These are phyloP conservation scores for Pseudophaeomoniella oleicola DNA, from an alignment of 2,329 filamentous ascomycete genomes.

Conservation along the genomic window DNA sequence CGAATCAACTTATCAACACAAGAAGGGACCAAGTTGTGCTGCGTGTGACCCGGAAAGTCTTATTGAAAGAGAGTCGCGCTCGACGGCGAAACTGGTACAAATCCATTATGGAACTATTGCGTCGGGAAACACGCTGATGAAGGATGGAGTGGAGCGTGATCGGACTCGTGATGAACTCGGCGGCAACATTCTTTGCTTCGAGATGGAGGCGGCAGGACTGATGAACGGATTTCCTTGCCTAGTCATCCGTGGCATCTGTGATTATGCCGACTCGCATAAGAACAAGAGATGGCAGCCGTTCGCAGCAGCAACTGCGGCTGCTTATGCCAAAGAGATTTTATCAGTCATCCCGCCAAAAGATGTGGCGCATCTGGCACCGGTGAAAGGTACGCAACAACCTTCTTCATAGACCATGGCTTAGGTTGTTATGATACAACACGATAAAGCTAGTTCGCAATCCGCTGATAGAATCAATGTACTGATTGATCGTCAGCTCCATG, in stretches of 20 bases:
- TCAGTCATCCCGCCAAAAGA: neutral
- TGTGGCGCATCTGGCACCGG: neutral
- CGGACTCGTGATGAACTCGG: slow-evolving; percentile 1
- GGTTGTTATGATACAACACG: neutral
- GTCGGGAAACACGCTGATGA: slow-evolving; percentile 4
- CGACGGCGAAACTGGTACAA: neutral
- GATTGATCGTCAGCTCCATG: slow-evolving; percentile 3
- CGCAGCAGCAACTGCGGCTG: slow-evolving; percentile 5
- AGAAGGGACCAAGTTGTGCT: slow-evolving; percentile 1
- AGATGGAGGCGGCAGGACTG: slow-evolving; percentile 7
- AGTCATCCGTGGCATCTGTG: slow-evolving; percentile 7
- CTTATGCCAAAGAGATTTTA: slow-evolving; percentile 6
- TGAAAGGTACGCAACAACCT: neutral
- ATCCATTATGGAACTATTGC: slow-evolving; percentile 5
- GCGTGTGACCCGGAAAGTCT: slow-evolving; percentile 1
- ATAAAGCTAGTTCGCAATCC: neutral
- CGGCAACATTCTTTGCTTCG: slow-evolving; percentile 5
- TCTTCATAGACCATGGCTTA: neutral
- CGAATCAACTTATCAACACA: neutral
- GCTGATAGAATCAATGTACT: neutral
- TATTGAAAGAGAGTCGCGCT: neutral
- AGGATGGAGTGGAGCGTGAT: slow-evolving; percentile 3
- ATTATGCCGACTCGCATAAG: slow-evolving; percentile 7
- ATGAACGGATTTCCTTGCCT: slow-evolving; percentile 7
- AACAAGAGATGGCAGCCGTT: slow-evolving; percentile 7